A percentile compares a stretch with the other conserved stretches of the same genome.
Evolutionary conservation across 495 filamentous ascomycete species (phyloP).

Genomic region (Talaromyces stipitatus): DNA sequence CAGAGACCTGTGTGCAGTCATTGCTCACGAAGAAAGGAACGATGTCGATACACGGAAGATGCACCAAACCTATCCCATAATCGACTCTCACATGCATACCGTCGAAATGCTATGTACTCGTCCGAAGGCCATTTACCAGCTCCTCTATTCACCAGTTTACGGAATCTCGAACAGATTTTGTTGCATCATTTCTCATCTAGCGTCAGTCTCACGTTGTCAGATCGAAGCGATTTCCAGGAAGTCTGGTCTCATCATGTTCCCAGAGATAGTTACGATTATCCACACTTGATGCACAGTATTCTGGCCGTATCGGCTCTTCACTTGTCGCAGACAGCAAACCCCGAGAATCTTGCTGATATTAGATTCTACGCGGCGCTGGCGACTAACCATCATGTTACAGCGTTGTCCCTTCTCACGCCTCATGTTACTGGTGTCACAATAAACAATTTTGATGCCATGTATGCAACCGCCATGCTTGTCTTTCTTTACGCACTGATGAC

Average conservation of each 20-base stretch:
- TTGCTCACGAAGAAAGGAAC: constrained; percentile 11
- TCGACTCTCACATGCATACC: not conserved
- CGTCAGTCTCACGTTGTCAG: constrained; percentile 1
- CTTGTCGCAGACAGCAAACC: not conserved
- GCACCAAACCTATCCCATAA: not conserved
- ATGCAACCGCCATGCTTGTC: constrained; percentile 1
- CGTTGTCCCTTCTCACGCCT: not conserved
- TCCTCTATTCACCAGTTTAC: not conserved
- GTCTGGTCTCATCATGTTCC: not conserved
- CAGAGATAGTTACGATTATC: not conserved
- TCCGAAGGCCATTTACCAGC: not conserved
- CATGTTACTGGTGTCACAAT: not conserved
- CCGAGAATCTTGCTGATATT: not conserved
- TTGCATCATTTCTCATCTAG: not conserved
- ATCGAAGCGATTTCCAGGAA: not conserved
- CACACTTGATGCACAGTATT: constrained; percentile 5
- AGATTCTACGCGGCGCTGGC: not conserved
- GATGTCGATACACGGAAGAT: not conserved
- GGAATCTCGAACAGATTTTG: not conserved
- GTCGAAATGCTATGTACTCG: not conserved
- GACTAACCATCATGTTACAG: not conserved
- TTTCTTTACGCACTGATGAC: not conserved
- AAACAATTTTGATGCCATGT: not conserved
- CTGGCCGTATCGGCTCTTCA: constrained; percentile 3
- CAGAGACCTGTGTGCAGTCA: constrained; percentile 15